Percentiles rank a stretch among this genome's conserved stretches.
Conservation (phyloP, 2,329 filamentous ascomycete species). For the Exophiala sp. region DNA sequence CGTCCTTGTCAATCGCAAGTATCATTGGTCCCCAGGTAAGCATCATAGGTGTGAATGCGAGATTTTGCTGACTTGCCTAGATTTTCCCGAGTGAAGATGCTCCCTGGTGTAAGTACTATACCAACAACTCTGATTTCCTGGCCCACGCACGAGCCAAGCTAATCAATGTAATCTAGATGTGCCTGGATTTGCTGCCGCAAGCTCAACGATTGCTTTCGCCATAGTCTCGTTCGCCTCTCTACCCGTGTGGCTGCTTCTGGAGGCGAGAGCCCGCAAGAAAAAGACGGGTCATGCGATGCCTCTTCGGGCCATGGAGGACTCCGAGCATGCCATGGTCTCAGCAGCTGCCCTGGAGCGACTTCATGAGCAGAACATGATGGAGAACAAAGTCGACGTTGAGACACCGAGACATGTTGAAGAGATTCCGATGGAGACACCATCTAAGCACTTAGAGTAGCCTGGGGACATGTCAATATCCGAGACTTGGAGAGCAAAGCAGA, state of each 20-base stretch:
- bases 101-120: conserved; percentile 7
- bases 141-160: neutral
- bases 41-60: neutral
- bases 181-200: conserved; percentile 22
- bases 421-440: conserved; percentile 1
- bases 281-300: conserved; percentile 26
- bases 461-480: neutral
- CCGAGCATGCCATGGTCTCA: conserved; percentile 8
- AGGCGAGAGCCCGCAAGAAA: conserved; percentile 18
- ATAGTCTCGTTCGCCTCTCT: conserved; percentile 21
- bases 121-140: neutral
- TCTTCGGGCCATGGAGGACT: conserved; percentile 22
- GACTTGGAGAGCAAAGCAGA: no score
- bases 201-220: conserved; percentile 17
- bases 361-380: conserved; percentile 9
- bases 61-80: conserved; percentile 3
- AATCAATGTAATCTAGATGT: conserved; percentile 3
- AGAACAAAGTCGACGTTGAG: conserved; percentile 9
- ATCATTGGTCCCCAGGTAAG: conserved; percentile 25
- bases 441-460: neutral
- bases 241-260: conserved; percentile 20
- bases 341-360: conserved; percentile 7
- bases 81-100: conserved; percentile 19
- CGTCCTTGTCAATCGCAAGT: conserved; percentile 26
- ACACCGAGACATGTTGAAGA: conserved; percentile 6